A percentile compares a stretch with the other conserved stretches of the same genome.
phyloP scores from a whole-genome alignment of 345 rosid species.

The Pugionium dolabratum region DNA sequence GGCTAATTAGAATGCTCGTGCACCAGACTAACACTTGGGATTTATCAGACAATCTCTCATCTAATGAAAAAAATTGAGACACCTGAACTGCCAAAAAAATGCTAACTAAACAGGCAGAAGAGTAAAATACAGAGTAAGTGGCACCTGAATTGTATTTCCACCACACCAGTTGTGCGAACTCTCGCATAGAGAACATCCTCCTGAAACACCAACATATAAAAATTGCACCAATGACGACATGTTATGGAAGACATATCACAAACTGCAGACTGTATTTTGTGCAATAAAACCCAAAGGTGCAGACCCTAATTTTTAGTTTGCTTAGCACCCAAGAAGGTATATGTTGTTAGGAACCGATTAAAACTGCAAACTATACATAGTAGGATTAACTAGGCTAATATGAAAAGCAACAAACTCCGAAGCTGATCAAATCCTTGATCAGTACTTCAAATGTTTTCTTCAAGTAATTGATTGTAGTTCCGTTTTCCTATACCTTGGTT shows the following conservation, averaged over 20 bases:
- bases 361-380: neutral
- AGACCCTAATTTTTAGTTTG: neutral
- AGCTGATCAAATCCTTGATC: conserved; percentile 7
- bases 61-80: neutral
- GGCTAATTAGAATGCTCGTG: neutral
- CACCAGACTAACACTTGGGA: neutral
- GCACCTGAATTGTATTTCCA: conserved; percentile 99
- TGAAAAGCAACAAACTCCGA: conserved; percentile 1
- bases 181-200: conserved; percentile 96
- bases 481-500: conserved; percentile 63
- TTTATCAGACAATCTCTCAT: conserved; percentile 8
- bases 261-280: neutral
- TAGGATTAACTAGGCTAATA: neutral
- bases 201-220: conserved; percentile 43
- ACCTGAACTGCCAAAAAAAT: neutral
- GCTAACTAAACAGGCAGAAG: neutral
- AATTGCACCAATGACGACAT: neutral
- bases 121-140: neutral
- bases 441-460: conserved; percentile 4
- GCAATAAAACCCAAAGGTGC: neutral
- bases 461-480: neutral
- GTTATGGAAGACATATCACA: neutral
- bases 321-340: neutral
- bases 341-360: neutral
- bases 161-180: conserved; percentile 97